A percentile compares a stretch with the other conserved stretches of the same genome.
Conservation (phyloP, 2,329 filamentous ascomycete species). For the Fusarium tanahbumbuense region DNA sequence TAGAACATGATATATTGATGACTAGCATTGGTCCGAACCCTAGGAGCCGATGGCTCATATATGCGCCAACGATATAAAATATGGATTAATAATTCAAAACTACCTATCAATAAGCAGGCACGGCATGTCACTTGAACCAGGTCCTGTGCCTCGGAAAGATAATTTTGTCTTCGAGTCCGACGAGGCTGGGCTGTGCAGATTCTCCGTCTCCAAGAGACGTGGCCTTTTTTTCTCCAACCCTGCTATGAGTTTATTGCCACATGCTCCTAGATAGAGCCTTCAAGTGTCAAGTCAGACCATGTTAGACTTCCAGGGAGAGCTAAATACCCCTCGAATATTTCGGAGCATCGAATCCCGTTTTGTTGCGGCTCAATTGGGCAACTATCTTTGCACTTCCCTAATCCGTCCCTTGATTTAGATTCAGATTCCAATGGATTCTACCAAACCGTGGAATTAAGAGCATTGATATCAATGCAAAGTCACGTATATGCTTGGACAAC, state of each 20-base stretch:
- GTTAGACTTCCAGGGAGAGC: neutral
- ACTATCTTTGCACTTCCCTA: conserved; percentile 25
- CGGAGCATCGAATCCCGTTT: conserved; percentile 36
- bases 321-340: conserved; percentile 4
- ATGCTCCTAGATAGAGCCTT: neutral
- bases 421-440: neutral
- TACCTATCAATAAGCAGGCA: conserved; percentile 15
- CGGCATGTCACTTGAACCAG: conserved; percentile 1
- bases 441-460: neutral
- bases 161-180: neutral
- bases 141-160: neutral
- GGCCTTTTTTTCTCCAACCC: conserved; percentile 10
- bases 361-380: conserved; percentile 33
- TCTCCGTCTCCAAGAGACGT: conserved; percentile 19
- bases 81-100: conserved; percentile 23
- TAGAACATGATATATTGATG: neutral
- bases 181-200: conserved; percentile 23
- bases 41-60: neutral
- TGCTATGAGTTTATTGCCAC: conserved; percentile 35
- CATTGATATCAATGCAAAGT: neutral
- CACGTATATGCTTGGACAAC: neutral
- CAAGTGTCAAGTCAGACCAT: conserved; percentile 4
- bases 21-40: neutral
- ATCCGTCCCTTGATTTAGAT: neutral
- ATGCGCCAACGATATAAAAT: neutral